phyloP scores from a whole-genome alignment of 139 green algal species.

The Parachlorella kessleri region DNA sequence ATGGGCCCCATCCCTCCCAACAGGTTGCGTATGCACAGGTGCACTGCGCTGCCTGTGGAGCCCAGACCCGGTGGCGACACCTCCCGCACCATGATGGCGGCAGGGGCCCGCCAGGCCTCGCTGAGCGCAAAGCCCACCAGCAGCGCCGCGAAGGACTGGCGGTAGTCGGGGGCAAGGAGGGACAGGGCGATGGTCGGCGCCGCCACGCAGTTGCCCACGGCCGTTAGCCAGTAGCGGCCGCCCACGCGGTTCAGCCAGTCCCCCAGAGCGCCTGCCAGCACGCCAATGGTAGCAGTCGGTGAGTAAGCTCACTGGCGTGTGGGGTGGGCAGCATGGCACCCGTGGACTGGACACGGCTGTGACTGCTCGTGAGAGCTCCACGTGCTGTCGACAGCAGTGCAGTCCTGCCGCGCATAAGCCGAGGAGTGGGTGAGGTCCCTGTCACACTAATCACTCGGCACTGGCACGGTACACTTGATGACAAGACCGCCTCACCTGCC shows the following conservation, averaged over 20 bases:
- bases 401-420: too few species aligned
- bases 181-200: constrained; percentile 74
- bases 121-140: constrained; percentile 78
- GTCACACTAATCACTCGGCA: too few species aligned
- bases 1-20: constrained; percentile 79
- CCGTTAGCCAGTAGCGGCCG: constrained; percentile 62
- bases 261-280: constrained; percentile 61
- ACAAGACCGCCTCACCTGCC: constrained; percentile 33
- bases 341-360: too few species aligned
- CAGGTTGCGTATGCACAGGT: constrained; percentile 87
- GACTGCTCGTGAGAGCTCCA: too few species aligned
- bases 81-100: constrained; percentile 78
- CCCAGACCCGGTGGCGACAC: constrained; percentile 63
- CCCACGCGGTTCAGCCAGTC: constrained; percentile 71
- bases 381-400: too few species aligned
- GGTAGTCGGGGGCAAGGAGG: constrained; percentile 60
- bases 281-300: too few species aligned
- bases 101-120: constrained; percentile 85
- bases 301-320: not conserved
- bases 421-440: too few species aligned
- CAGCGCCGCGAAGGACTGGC: constrained; percentile 76
- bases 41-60: constrained; percentile 71
- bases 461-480: too few species aligned
- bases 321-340: not conserved
- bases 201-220: constrained; percentile 64